A percentile compares a stretch with the other conserved stretches of the same genome.
These are phyloP conservation scores for Cymodocea nodosa DNA, from an alignment of 116 monocot species.

Conservation along the genomic window DNA sequence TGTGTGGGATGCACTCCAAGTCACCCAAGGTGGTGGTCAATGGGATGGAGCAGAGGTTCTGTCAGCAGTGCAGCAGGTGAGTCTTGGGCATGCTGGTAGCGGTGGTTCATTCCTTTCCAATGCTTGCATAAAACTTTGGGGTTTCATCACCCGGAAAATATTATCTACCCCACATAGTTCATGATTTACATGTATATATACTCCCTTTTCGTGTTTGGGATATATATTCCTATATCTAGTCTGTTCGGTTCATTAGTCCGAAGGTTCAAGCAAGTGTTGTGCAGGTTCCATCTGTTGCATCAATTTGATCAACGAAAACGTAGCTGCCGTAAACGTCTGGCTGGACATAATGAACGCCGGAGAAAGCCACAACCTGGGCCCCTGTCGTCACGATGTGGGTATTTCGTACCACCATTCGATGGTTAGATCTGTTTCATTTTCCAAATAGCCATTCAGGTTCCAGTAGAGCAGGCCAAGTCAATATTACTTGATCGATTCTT, in stretches of 20 bases:
- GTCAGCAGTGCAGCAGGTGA: constrained; percentile 69
- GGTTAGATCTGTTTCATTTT: neutral
- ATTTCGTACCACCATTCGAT: constrained; percentile 8
- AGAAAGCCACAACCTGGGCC: constrained; percentile 43
- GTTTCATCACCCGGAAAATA: too few relatives aligned
- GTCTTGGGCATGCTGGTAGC: too few relatives aligned
- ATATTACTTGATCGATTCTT: too few relatives aligned
- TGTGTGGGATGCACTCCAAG: constrained; percentile 53
- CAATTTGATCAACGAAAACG: constrained; percentile 60
- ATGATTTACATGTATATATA: too few relatives aligned
- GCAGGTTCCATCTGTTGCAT: constrained; percentile 41
- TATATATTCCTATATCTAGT: too few relatives aligned
- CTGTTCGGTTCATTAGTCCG: neutral
- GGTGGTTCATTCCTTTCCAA: too few relatives aligned
- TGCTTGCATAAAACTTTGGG: too few relatives aligned
- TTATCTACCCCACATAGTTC: too few relatives aligned
- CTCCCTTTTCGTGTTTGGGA: too few relatives aligned
- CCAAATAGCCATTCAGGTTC: too few relatives aligned
- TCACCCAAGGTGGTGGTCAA: constrained; percentile 38
- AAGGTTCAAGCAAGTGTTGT: neutral
- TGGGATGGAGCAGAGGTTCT: too few relatives aligned
- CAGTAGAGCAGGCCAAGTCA: too few relatives aligned
- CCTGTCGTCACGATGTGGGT: constrained; percentile 24
- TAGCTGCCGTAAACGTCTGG: constrained; percentile 49
- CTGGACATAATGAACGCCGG: constrained; percentile 50